These are phyloP conservation scores for Dujonia santamariae DNA, from an alignment of 1,139 yeast species.

Conservation along the genomic window DNA sequence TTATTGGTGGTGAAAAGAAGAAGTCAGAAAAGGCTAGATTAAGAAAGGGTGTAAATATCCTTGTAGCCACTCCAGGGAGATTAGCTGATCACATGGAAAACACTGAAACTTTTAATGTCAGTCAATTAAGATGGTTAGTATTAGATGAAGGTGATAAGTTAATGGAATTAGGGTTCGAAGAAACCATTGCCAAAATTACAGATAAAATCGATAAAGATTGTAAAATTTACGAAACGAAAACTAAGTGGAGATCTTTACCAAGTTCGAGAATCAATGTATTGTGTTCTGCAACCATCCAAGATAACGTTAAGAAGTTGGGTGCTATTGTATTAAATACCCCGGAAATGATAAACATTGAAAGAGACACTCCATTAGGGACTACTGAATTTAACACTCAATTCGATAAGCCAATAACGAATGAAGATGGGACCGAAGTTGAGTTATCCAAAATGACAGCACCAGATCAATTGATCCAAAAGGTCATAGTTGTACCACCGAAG, in stretches of 20 bases:
- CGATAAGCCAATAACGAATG: constrained; percentile 6
- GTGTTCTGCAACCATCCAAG: constrained; percentile 93
- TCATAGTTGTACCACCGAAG: constrained; percentile 86
- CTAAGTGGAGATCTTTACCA: constrained; percentile 59
- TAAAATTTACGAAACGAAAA: constrained; percentile 34
- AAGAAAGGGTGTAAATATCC: constrained; percentile 82
- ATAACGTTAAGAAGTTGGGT: constrained; percentile 76
- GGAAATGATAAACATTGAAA: constrained; percentile 53
- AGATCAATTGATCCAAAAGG: constrained; percentile 80
- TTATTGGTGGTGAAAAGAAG: constrained; percentile 93
- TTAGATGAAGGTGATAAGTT: constrained; percentile 95
- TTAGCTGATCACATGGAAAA: constrained; percentile 90
- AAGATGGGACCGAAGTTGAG: constrained; percentile 17
- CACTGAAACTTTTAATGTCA: constrained; percentile 65
- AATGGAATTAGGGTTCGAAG: constrained; percentile 95
- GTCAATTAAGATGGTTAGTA: constrained; percentile 77
- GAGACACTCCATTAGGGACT: constrained; percentile 24
- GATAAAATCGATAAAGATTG: constrained; percentile 49
- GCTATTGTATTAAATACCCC: constrained; percentile 71
- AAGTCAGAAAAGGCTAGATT: constrained; percentile 89
- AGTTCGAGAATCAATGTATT: constrained; percentile 67
- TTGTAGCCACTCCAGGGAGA: constrained; percentile 92
- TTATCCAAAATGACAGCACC: constrained; percentile 58
- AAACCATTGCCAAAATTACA: constrained; percentile 77
- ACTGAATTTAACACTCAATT: constrained; percentile 38